Conservation (phyloP, 1,139 yeast species). For the Zygoascus sp. region DNA sequence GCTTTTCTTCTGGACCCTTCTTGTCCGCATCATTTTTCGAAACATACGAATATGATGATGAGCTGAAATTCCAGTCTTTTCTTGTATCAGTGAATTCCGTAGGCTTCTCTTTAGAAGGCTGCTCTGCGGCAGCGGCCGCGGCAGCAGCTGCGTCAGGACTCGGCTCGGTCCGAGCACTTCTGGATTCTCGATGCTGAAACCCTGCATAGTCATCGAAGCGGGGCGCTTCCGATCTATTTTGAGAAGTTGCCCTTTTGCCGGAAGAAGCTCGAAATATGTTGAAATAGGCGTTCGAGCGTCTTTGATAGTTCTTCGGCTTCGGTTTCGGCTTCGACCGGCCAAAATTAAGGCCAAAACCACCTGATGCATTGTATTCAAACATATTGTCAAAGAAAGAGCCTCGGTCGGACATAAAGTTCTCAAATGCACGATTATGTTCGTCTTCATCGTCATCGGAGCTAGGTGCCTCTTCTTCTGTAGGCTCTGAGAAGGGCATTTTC, state of each 20-base stretch:
- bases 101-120: neutral
- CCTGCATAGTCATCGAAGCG: neutral
- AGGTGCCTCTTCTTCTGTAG: neutral
- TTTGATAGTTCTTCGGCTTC: neutral
- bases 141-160: neutral
- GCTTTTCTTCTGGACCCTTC: neutral
- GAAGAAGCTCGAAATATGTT: neutral
- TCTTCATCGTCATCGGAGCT: too few species aligned
- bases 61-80: conserved; percentile 11
- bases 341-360: neutral
- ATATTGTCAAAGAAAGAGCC: neutral
- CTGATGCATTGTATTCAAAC: neutral
- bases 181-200: neutral
- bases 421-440: conserved; percentile 5
- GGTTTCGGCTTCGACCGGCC: neutral
- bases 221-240: neutral
- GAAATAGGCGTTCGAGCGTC: neutral
- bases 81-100: conserved; percentile 9
- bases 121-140: neutral
- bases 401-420: neutral
- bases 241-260: neutral
- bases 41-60: conserved; percentile 18
- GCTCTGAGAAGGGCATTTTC: neutral
- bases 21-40: conserved; percentile 6
- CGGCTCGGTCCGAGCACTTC: neutral